Evolutionary conservation across 805 yeast genomes (phyloP).

Genomic region (Candida suzukii): DNA sequence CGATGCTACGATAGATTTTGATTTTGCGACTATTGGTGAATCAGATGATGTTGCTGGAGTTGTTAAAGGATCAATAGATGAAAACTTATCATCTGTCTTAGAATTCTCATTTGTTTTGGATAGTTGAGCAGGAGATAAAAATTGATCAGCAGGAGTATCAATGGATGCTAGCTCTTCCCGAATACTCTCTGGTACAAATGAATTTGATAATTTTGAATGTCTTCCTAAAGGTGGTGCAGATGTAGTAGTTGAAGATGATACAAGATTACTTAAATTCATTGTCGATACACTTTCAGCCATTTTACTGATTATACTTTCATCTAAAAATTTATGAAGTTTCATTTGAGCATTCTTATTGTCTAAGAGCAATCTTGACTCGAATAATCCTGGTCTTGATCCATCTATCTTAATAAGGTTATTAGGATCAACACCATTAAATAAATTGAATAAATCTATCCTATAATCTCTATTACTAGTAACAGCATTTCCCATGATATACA

Average conservation of each 20-base stretch:
- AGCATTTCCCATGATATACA: slow-evolving; percentile 33
- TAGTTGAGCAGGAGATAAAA: slow-evolving; percentile 2
- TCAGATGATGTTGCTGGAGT: not conserved
- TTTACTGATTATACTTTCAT: slow-evolving; percentile 26
- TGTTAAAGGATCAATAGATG: not conserved
- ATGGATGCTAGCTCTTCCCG: no score
- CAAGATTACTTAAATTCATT: slow-evolving; percentile 23
- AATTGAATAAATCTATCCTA: slow-evolving; percentile 47
- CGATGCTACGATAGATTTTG: no score
- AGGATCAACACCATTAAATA: slow-evolving; percentile 46
- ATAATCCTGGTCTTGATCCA: slow-evolving; percentile 55
- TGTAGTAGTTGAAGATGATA: slow-evolving; percentile 18
- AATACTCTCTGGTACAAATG: not conserved
- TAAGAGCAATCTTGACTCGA: slow-evolving; percentile 47
- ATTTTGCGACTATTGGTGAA: not conserved
- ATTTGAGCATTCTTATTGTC: slow-evolving; percentile 42
- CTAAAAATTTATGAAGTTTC: slow-evolving; percentile 33
- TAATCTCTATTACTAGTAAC: slow-evolving; percentile 32
- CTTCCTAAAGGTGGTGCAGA: slow-evolving; percentile 5
- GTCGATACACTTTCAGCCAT: slow-evolving; percentile 31
- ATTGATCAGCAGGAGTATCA: no score
- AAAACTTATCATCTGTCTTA: no score
- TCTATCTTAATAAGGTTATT: slow-evolving; percentile 44
- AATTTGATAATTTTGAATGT: not conserved
- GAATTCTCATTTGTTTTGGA: no score